Percentiles rank a stretch among this genome's conserved stretches.
phyloP scores from a whole-genome alignment of 2,329 filamentous ascomycete genomes.

The Fusarium sp. region DNA sequence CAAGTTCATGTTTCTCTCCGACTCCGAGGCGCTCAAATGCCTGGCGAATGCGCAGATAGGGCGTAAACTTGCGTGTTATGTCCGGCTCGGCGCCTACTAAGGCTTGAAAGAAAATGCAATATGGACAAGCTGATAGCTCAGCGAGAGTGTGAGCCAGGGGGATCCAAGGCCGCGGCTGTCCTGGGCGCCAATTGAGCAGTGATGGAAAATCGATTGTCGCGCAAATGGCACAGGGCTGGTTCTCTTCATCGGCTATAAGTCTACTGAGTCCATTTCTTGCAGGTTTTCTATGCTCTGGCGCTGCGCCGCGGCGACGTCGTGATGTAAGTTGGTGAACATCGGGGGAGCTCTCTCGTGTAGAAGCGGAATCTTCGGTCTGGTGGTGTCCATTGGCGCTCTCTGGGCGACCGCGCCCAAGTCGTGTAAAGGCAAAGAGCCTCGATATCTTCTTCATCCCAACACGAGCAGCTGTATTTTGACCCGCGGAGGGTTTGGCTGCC shows the following conservation, averaged over 20 bases:
- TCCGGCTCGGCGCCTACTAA: conserved; percentile 47
- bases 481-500: conserved; percentile 36
- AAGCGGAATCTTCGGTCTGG: conserved; percentile 37
- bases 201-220: conserved; percentile 50
- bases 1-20: conserved; percentile 51
- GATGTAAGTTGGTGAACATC: conserved; percentile 51
- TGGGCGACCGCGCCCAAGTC: conserved; percentile 44
- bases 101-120: conserved; percentile 52
- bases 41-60: conserved; percentile 52
- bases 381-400: conserved; percentile 30
- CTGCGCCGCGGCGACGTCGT: conserved; percentile 39
- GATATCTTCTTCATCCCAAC: conserved; percentile 51
- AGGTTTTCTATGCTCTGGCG: conserved; percentile 35
- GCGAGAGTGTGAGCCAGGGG: conserved; percentile 48
- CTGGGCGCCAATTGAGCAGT: conserved; percentile 50
- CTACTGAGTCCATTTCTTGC: conserved; percentile 44
- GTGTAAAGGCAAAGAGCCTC: conserved; percentile 49
- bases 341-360: conserved; percentile 41
- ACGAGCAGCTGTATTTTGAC: conserved; percentile 31
- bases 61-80: conserved; percentile 49
- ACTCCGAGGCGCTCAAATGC: conserved; percentile 53
- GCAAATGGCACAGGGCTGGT: conserved; percentile 48
- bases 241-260: conserved; percentile 44
- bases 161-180: conserved; percentile 51
- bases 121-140: conserved; percentile 48